Evolutionary conservation across 345 rosid genomes (phyloP).

Genomic region (Corchorus capsularis): DNA sequence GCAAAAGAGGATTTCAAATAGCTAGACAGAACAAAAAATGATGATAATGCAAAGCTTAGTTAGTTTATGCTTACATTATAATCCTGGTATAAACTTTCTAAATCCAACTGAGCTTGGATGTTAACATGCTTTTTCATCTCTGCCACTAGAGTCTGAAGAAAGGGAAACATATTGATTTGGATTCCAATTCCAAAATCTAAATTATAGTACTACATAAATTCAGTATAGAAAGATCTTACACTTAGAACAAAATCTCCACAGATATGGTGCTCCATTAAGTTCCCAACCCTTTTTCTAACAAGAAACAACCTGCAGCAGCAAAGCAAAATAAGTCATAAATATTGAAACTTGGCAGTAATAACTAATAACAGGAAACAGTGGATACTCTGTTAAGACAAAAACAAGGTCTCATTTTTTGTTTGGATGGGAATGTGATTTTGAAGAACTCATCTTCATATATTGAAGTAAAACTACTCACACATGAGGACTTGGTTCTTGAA

Average conservation of each 20-base stretch:
- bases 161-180: neutral
- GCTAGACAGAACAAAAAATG: neutral
- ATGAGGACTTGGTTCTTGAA: constrained; percentile 25
- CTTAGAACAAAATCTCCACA: constrained; percentile 18
- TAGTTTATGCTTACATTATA: neutral
- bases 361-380: neutral
- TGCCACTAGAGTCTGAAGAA: constrained; percentile 15
- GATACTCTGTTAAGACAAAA: neutral
- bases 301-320: constrained; percentile 15
- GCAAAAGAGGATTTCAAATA: neutral
- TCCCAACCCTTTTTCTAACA: constrained; percentile 19
- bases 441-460: too few relatives aligned
- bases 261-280: constrained; percentile 13
- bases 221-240: constrained; percentile 2
- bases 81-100: constrained; percentile 6
- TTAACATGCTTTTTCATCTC: constrained; percentile 20
- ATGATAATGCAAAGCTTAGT: neutral
- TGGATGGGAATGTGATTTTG: neutral
- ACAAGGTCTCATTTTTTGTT: neutral
- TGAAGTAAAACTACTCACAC: neutral
- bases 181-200: neutral
- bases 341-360: neutral
- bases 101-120: neutral
- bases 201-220: neutral
- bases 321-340: neutral